Evolutionary conservation across 495 filamentous ascomycete genomes (phyloP), one percentile per base, ranked within the genome.

Genomic region (Penicillium egyptiacum): DNA sequence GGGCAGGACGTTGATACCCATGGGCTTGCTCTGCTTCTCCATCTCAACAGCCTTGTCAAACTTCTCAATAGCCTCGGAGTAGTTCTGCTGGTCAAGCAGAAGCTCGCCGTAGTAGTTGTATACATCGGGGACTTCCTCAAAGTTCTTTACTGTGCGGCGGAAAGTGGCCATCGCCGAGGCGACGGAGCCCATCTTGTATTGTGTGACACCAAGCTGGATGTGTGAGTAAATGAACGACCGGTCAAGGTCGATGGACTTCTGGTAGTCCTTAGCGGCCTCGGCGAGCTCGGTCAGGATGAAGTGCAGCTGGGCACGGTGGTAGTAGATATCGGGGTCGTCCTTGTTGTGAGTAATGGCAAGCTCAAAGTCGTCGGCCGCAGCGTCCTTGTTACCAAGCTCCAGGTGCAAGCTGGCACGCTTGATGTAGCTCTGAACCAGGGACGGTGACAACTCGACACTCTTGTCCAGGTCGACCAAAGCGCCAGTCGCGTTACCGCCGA

Each of bases 91-190:
- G 77, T 99, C 94, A 20, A 99, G 85, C 22, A 99, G 80, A n/a
- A 99, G 83, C 75, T 99, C 94, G 67, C 94, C 94, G 61, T 95
- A 98, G 83, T 98, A 99, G 79, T 99, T 99, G 79, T 98, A 99
- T 3, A 99, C 94, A 69, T 99, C 94, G 5, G 94, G 92, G 9
- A 93, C 91, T 60, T 90, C 89, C 60, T 91, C 89, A 66, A 99
- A 99, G 75, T 95, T 96, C 88, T 98, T 99, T 65, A 97, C 92
- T 68, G 92, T 96, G 30, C 92, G 82, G 58, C 94, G 82, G 85
- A 99, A 99, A 6, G 95, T 98, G 14, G 95, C 91, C 91, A 97
- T 98, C 25, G 92, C 96, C 7, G 92, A 96, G 4, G 94, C 94
- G 47, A 98, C 88, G 10, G 91, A 96, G 55, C 94, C 95, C 91